Evolutionary conservation across 768 basidiomycete species (phyloP), one percentile per base, ranked within the genome.

Genomic region (Lentinula sp.): DNA sequence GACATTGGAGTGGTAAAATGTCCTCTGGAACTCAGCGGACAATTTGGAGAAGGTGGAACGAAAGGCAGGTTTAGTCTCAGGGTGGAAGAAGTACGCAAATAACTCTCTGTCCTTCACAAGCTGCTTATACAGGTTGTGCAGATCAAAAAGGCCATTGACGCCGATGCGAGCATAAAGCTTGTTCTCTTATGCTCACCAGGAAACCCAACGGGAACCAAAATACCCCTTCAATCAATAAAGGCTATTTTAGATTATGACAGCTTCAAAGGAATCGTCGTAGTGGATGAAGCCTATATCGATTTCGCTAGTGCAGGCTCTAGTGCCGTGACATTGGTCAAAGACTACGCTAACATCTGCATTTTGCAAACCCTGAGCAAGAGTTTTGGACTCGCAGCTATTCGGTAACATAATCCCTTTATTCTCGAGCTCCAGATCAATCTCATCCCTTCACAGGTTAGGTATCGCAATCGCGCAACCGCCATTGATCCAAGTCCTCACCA

Each of bases 231-330:
- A 9, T 80, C 87, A 11, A 78, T 98, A 61, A 81, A 84, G 1
- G 68, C 80, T 9, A 73, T 98, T 15, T 76, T 96, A 28, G 87
- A 94, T 34, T 91, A 91, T 72, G 80, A 85, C 8, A 77, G 79
- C 0, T 98, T 91, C 82, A 92, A 87, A 65, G 97, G 97, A 7
- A 85, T 99, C 63, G 87, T 98, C 42, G 81, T 96, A 32, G 87
- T 98, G 5, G 97, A 99, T 69, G 97, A 99, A 72, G 97, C 97
- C 0, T 98, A 99, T 74, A 90, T 98, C 70, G 97, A 99, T 71
- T 99, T 98, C 67, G 84, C 90, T 0, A 80, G 80, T 0, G 70
- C 78, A 8, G 78, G 77, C 16, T 73, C 79, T 32, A 89, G 87
- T 46, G 91, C 93, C 0, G 85, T 80, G 13, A 76, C 81, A 3